Percentiles rank a stretch among this genome's conserved stretches.
Conservation (phyloP, 352 stramenopile species). For the Globisporangium okanoganense region DNA sequence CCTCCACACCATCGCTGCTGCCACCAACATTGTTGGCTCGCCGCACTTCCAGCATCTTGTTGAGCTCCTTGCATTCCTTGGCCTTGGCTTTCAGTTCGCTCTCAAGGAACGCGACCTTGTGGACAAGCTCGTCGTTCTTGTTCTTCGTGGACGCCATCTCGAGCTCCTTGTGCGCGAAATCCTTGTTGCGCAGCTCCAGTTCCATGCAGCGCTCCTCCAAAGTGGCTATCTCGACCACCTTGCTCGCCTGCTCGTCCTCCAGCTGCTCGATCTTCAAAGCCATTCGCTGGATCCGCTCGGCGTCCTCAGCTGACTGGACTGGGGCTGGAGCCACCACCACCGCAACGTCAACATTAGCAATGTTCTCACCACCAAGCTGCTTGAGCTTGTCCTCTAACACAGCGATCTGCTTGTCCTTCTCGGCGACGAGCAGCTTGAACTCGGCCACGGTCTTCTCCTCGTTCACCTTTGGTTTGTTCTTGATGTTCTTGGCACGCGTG, state of each 20-base stretch:
- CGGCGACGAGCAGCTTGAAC: slow-evolving; percentile 57
- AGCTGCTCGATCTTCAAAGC: slow-evolving; percentile 47
- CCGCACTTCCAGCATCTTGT: slow-evolving; percentile 24
- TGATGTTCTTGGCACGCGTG: slow-evolving; percentile 70
- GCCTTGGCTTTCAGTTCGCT: slow-evolving; percentile 44
- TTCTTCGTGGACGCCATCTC: slow-evolving; percentile 34
- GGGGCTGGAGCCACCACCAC: not conserved
- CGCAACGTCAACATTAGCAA: not conserved
- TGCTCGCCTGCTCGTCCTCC: slow-evolving; percentile 59
- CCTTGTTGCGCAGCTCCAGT: slow-evolving; percentile 35
- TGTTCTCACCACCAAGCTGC: slow-evolving; percentile 11
- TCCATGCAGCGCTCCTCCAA: slow-evolving; percentile 56
- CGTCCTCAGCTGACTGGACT: slow-evolving; percentile 9
- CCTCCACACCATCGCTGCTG: not conserved
- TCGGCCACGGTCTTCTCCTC: slow-evolving; percentile 88
- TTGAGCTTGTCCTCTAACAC: slow-evolving; percentile 33
- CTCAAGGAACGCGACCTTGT: slow-evolving; percentile 48
- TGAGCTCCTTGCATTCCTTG: slow-evolving; percentile 47
- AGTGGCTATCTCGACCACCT: slow-evolving; percentile 41
- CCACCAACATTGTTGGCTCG: slow-evolving; percentile 1
- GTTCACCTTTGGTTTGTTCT: slow-evolving; percentile 79
- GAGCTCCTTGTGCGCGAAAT: slow-evolving; percentile 35
- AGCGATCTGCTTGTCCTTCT: slow-evolving; percentile 56
- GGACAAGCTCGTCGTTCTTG: slow-evolving; percentile 45
- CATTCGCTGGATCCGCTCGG: slow-evolving; percentile 31